Conservation (phyloP, 345 rosid species). For the Linum tenue region DNA sequence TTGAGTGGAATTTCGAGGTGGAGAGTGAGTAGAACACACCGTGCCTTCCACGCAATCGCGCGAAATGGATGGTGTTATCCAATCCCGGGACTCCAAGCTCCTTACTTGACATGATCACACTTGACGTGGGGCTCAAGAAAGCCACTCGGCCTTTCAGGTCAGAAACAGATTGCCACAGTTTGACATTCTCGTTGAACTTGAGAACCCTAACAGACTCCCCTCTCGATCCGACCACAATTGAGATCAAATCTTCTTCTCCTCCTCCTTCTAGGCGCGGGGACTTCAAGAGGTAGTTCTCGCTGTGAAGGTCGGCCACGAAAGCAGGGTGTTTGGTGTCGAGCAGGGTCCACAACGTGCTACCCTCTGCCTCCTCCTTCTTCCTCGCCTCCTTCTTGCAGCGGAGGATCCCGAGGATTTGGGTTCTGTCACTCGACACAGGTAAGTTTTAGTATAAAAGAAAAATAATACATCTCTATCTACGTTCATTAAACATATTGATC, state of each 20-base stretch:
- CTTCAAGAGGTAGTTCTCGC: not conserved
- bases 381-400: too few relatives aligned
- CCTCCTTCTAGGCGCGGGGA: not conserved
- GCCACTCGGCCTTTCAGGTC: not conserved
- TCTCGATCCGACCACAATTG: not conserved
- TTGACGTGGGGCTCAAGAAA: not conserved
- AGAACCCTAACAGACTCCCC: not conserved
- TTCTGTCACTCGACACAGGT: too few relatives aligned
- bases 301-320: not conserved
- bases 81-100: not conserved
- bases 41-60: not conserved
- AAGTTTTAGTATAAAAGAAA: too few relatives aligned
- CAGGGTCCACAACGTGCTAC: not conserved
- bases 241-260: not conserved
- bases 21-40: not conserved
- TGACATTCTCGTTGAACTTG: not conserved
- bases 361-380: not conserved
- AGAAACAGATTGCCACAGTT: not conserved
- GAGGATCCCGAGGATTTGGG: too few relatives aligned
- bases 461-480: too few relatives aligned
- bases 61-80: not conserved
- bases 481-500: too few relatives aligned
- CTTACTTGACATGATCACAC: not conserved
- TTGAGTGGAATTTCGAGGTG: not conserved
- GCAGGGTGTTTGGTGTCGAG: not conserved